Evolutionary conservation across 148 eudicot genomes (phyloP).

Genomic region (Persicaria tinctoria): DNA sequence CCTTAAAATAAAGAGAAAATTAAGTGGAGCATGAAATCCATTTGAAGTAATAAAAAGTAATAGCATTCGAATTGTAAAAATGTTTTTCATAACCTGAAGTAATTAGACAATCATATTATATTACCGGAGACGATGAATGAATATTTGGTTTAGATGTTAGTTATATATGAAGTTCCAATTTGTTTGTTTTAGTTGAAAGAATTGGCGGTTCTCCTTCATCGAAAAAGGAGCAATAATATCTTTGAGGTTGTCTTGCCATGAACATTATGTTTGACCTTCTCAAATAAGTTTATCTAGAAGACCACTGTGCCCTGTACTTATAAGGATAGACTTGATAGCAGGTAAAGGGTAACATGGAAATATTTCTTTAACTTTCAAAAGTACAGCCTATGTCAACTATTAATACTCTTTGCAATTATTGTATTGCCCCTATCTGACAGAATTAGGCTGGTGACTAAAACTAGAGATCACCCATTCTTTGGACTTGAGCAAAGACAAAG

Average conservation of each 20-base stretch:
- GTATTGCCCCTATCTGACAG: not conserved
- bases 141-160: not conserved
- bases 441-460: not conserved
- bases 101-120: not conserved
- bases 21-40: not conserved
- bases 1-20: not conserved
- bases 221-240: not conserved
- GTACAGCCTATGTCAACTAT: not conserved
- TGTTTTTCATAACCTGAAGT: not conserved
- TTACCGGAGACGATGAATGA: not conserved
- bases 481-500: not conserved
- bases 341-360: not conserved
- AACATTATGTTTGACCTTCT: not conserved
- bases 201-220: not conserved
- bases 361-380: not conserved
- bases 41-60: not conserved
- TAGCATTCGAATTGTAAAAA: not conserved
- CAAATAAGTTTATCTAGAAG: not conserved
- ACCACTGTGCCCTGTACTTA: not conserved
- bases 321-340: not conserved
- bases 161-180: not conserved
- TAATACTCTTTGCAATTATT: not conserved
- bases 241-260: not conserved
- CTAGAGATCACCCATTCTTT: not conserved
- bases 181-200: not conserved